Conservation (phyloP, 257 asterid species). For the Fraxinus quadrangulata region DNA sequence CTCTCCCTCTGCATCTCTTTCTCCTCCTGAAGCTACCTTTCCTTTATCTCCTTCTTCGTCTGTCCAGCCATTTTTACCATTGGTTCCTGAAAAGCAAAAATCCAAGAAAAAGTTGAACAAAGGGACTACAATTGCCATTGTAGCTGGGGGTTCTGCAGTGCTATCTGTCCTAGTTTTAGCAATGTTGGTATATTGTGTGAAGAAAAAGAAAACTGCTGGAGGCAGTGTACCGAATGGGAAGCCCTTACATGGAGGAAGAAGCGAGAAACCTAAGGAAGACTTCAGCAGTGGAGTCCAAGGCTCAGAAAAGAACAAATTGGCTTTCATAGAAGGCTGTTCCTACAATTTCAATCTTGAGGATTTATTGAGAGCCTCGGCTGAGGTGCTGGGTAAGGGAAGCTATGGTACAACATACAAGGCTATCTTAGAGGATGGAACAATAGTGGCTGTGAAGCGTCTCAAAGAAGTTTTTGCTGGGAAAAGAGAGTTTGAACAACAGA, state of each 20-base stretch:
- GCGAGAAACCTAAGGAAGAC: constrained; percentile 47
- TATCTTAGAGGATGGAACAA: constrained; percentile 62
- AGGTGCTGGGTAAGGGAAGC: constrained; percentile 73
- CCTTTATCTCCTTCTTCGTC: neutral
- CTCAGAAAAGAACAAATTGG: constrained; percentile 62
- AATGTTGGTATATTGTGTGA: constrained; percentile 34
- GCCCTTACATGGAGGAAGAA: constrained; percentile 26
- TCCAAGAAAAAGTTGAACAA: constrained; percentile 46
- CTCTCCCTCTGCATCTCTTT: constrained; percentile 34
- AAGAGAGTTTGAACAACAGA: constrained; percentile 69
- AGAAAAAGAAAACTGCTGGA: constrained; percentile 32
- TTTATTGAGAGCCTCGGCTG: constrained; percentile 76
- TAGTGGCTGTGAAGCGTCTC: constrained; percentile 67
- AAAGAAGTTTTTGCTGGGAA: constrained; percentile 55
- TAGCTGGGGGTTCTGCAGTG: constrained; percentile 44
- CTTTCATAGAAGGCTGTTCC: constrained; percentile 51
- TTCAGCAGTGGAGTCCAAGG: constrained; percentile 64
- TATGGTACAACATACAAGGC: constrained; percentile 72
- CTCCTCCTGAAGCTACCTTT: constrained; percentile 21
- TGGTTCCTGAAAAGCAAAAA: constrained; percentile 32
- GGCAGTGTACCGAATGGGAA: constrained; percentile 37
- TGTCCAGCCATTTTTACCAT: constrained; percentile 39
- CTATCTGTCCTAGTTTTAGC: constrained; percentile 34
- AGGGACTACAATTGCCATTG: constrained; percentile 49
- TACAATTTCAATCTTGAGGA: constrained; percentile 68